Percentiles rank a stretch among this genome's conserved stretches.
Evolutionary conservation across 208 protist species (phyloP).

Genomic region (Leishmania tropica): DNA sequence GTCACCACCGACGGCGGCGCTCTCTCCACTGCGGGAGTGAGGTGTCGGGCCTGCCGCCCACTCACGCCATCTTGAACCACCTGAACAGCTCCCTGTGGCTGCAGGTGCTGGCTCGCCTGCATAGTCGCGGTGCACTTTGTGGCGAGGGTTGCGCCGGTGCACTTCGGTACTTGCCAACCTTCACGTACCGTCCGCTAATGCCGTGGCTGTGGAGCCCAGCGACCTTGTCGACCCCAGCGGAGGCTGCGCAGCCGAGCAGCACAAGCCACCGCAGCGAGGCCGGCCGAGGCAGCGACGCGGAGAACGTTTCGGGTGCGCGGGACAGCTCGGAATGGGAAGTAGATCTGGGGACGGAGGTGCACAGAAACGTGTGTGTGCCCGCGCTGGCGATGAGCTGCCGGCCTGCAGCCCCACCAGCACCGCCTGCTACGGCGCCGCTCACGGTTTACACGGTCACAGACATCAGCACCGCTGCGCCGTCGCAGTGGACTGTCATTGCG

Average conservation of each 20-base stretch:
- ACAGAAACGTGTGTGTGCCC: conserved; percentile 8
- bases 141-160: conserved; percentile 36
- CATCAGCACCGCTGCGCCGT: conserved; percentile 9
- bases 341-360: conserved; percentile 11
- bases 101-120: conserved; percentile 40
- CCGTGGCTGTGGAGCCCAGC: conserved; percentile 56
- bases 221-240: neutral
- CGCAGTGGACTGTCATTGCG: conserved; percentile 11
- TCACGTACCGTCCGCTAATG: conserved; percentile 43
- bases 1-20: neutral
- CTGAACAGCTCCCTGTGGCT: conserved; percentile 49
- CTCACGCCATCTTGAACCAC: conserved; percentile 33
- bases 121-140: conserved; percentile 46
- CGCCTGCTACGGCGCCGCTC: neutral
- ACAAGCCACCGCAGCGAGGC: neutral
- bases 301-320: neutral
- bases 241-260: neutral
- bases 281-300: neutral
- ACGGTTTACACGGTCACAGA: conserved; percentile 8
- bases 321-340: neutral
- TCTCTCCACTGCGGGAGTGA: conserved; percentile 19
- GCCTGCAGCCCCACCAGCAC: neutral
- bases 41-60: conserved; percentile 18
- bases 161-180: conserved; percentile 42
- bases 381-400: conserved; percentile 3